A percentile compares a stretch with the other conserved stretches of the same genome.
Conservation (phyloP, 768 basidiomycete genomes). For the Leccinum arenicola region DNA sequence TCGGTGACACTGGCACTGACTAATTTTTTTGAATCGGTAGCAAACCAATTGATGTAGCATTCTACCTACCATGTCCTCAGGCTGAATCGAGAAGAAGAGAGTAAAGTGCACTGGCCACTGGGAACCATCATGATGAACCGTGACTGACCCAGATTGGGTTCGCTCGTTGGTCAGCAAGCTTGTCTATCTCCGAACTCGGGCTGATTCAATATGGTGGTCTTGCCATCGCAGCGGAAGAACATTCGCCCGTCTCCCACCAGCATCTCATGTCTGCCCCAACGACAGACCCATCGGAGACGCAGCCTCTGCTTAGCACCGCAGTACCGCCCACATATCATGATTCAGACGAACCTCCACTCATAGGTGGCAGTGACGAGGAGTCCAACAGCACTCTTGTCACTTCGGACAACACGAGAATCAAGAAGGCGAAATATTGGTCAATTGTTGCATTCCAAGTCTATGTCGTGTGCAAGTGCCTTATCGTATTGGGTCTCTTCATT, state of each 20-base stretch:
- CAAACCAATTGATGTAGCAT: no score
- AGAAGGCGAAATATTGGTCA: slow-evolving; percentile 13
- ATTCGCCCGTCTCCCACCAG: slow-evolving; percentile 6
- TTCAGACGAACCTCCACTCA: not conserved
- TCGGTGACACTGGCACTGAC: no score
- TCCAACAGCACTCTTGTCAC: not conserved
- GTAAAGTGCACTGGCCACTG: no score
- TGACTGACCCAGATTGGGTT: no score
- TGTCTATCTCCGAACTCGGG: no score
- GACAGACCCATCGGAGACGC: slow-evolving; percentile 11
- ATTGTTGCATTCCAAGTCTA: slow-evolving; percentile 29
- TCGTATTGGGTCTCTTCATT: slow-evolving; percentile 51
- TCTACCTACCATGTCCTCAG: no score
- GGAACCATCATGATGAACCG: no score
- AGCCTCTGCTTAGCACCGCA: slow-evolving; percentile 24
- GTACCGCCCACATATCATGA: slow-evolving; percentile 18
- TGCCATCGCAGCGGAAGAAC: not conserved
- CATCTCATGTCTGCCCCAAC: slow-evolving; percentile 20
- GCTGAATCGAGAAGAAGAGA: no score
- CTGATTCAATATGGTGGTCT: no score
- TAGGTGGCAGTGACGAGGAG: slow-evolving; percentile 19
- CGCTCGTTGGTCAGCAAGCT: no score
- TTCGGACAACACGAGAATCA: not conserved
- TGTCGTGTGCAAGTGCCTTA: slow-evolving; percentile 34
- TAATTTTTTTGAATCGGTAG: no score